Evolutionary conservation across 345 rosid species (phyloP).

Genomic region (Eucalyptus tenuipes): DNA sequence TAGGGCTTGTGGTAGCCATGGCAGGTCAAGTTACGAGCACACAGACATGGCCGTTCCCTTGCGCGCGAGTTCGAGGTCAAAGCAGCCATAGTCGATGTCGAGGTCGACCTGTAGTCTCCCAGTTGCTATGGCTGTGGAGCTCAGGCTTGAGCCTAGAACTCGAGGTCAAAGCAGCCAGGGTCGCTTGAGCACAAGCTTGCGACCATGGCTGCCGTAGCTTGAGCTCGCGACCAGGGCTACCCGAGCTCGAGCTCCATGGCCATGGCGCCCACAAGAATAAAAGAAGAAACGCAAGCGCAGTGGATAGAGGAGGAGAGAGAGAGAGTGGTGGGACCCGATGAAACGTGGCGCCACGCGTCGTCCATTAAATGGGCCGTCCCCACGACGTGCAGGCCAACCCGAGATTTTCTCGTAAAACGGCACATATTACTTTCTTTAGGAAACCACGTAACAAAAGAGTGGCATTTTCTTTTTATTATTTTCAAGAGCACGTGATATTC

Average conservation of each 20-base stretch:
- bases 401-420: too few relatives aligned
- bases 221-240: background rate
- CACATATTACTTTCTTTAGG: background rate
- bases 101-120: background rate
- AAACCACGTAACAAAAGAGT: background rate
- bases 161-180: background rate
- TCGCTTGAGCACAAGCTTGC: background rate
- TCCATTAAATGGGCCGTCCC: too few relatives aligned
- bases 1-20: too few relatives aligned
- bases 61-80: background rate
- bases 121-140: background rate
- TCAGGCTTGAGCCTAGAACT: too few relatives aligned
- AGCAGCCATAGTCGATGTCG: too few relatives aligned
- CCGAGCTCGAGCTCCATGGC: background rate
- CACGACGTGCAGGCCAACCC: too few relatives aligned
- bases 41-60: too few relatives aligned
- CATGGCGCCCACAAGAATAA: background rate
- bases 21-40: too few relatives aligned
- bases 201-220: background rate
- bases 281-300: background rate
- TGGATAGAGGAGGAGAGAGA: background rate
- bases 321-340: background rate
- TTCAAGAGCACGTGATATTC: background rate
- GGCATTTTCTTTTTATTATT: background rate
- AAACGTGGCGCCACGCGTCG: background rate